phyloP scores from a whole-genome alignment of 495 filamentous ascomycete genomes.

The Lepidopterella palustris region DNA sequence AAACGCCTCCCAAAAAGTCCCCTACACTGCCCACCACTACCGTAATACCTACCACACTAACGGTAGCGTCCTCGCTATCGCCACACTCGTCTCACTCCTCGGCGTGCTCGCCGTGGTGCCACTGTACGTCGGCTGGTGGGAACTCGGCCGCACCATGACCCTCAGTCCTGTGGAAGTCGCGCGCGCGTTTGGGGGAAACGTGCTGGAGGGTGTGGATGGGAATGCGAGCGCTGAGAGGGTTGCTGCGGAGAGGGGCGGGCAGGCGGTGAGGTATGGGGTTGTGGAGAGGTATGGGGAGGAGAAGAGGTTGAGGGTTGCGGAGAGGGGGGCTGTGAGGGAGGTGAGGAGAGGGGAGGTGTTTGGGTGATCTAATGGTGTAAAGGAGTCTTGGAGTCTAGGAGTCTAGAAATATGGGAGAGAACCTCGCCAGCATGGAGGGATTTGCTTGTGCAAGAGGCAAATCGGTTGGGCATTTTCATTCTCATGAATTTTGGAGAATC shows the following conservation, averaged over 20 bases:
- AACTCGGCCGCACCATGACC: slow-evolving; percentile 15
- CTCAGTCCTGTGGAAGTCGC: slow-evolving; percentile 24
- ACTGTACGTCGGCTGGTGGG: slow-evolving; percentile 19
- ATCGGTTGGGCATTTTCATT: too few relatives aligned
- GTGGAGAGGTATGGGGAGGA: slow-evolving; percentile 20
- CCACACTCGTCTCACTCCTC: slow-evolving; percentile 11
- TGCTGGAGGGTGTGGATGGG: slow-evolving; percentile 23
- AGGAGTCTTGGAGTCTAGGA: too few relatives aligned
- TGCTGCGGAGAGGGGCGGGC: slow-evolving; percentile 10
- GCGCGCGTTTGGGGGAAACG: slow-evolving; percentile 19
- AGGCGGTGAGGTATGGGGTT: slow-evolving; percentile 17
- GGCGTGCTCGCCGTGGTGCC: slow-evolving; percentile 14
- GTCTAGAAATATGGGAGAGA: too few relatives aligned
- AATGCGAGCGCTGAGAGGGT: slow-evolving; percentile 15
- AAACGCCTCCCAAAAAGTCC: slow-evolving; percentile 7
- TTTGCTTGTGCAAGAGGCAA: too few relatives aligned
- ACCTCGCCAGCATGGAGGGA: too few relatives aligned
- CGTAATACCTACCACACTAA: slow-evolving; percentile 14
- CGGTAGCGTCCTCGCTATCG: slow-evolving; percentile 3
- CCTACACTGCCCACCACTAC: too few relatives aligned
- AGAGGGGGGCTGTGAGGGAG: slow-evolving; percentile 5
- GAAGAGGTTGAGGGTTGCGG: slow-evolving; percentile 23
- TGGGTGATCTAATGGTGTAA: too few relatives aligned
- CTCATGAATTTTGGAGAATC: too few relatives aligned
- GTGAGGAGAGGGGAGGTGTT: slow-evolving; percentile 20